These are phyloP conservation scores for Posidonia australis DNA, from an alignment of 106 monocot genomes.

Conservation along the genomic window DNA sequence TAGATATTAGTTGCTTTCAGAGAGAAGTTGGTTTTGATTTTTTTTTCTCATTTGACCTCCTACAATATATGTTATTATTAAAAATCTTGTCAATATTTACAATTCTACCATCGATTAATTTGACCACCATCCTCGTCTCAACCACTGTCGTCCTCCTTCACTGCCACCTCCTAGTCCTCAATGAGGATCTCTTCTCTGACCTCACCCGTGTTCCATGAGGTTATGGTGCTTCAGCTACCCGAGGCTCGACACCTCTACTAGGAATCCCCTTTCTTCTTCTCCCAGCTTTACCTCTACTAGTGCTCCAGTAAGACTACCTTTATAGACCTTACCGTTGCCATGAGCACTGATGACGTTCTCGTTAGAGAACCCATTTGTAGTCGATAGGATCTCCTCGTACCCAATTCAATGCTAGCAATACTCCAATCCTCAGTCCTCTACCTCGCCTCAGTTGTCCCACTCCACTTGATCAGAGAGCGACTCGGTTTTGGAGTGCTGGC, in stretches of 20 bases:
- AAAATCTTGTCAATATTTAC: too few relatives aligned
- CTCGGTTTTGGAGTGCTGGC: background rate
- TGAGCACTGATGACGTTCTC: conserved; percentile 28
- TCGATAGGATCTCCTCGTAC: conserved; percentile 20
- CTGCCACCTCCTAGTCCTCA: too few relatives aligned
- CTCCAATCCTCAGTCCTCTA: conserved; percentile 30
- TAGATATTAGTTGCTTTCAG: too few relatives aligned
- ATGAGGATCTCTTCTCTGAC: too few relatives aligned
- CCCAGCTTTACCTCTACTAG: conserved; percentile 14
- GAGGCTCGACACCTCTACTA: conserved; percentile 12
- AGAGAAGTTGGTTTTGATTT: too few relatives aligned
- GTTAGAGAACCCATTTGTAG: conserved; percentile 28
- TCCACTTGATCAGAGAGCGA: conserved; percentile 14
- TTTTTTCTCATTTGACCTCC: too few relatives aligned
- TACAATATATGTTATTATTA: too few relatives aligned
- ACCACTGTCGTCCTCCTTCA: too few relatives aligned
- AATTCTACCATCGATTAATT: too few relatives aligned
- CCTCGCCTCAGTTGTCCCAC: conserved; percentile 34
- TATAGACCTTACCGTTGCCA: conserved; percentile 44
- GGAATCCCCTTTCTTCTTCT: conserved; percentile 8
- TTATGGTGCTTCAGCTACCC: conserved; percentile 15
- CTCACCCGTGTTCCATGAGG: too few relatives aligned
- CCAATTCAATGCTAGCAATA: conserved; percentile 22
- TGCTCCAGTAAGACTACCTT: conserved; percentile 10
- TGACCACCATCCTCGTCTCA: too few relatives aligned